Evolutionary conservation across 306 rosid genomes (phyloP).

Genomic region (Cyclanthera cordifolia): DNA sequence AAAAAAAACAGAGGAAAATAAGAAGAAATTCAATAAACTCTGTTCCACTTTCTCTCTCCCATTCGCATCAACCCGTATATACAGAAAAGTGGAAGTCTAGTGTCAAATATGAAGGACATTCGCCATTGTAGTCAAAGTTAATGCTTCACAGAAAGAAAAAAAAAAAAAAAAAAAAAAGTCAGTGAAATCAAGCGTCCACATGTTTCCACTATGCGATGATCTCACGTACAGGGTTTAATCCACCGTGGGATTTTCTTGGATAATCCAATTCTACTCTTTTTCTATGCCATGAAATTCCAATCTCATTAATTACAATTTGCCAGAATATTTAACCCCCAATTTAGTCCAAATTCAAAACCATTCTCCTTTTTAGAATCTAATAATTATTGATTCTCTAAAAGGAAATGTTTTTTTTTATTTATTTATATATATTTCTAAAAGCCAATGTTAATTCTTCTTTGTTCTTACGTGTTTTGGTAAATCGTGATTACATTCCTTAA

Average conservation of each 20-base stretch:
- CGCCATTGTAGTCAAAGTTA: background rate
- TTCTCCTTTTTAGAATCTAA: background rate
- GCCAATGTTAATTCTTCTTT: background rate
- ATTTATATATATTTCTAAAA: too few species aligned
- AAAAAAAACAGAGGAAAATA: constrained; percentile 19
- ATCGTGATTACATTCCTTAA: background rate
- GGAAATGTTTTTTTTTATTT: too few species aligned
- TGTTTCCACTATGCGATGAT: background rate
- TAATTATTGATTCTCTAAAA: constrained; percentile 3
- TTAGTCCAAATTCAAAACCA: constrained; percentile 1
- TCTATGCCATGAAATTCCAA: background rate
- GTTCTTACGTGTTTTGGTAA: background rate
- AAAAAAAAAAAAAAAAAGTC: background rate
- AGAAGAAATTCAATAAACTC: constrained; percentile 37
- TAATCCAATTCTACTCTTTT: background rate
- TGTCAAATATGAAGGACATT: background rate
- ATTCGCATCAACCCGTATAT: background rate
- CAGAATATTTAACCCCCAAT: constrained; percentile 1
- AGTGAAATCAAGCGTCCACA: constrained; percentile 4
- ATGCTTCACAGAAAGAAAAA: background rate
- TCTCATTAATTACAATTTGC: background rate
- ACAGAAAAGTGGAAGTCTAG: too few species aligned
- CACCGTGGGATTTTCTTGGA: too few species aligned
- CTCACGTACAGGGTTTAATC: background rate
- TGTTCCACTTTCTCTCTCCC: constrained; percentile 24